A percentile compares a stretch with the other conserved stretches of the same genome.
Evolutionary conservation across 805 yeast species (phyloP).

Genomic region (Yamadazyma tumulicola): DNA sequence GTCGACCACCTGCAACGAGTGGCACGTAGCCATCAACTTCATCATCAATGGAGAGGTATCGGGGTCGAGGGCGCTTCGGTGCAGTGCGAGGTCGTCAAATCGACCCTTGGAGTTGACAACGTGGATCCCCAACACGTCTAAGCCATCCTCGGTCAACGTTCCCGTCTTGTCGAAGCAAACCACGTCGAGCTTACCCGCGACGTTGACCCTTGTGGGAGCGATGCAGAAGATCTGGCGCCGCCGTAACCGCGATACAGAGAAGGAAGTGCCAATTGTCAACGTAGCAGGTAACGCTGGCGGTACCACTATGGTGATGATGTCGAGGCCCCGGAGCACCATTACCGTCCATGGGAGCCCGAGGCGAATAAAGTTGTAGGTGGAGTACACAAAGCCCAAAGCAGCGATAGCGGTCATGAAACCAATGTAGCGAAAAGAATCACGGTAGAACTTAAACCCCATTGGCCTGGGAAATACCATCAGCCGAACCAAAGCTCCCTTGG

Average conservation of each 20-base stretch:
- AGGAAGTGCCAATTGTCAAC: constrained; percentile 91
- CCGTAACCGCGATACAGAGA: constrained; percentile 77
- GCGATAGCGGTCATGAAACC: constrained; percentile 93
- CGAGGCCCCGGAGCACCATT: constrained; percentile 86
- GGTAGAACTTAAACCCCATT: constrained; percentile 85
- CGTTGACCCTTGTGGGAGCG: constrained; percentile 89
- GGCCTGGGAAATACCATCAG: constrained; percentile 98
- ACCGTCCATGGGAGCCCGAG: constrained; percentile 66
- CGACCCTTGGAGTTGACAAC: constrained; percentile 40
- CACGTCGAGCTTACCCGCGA: constrained; percentile 92
- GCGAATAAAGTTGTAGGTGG: constrained; percentile 77
- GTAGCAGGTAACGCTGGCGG: constrained; percentile 99
- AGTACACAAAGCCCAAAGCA: constrained; percentile 72
- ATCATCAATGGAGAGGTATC: constrained; percentile 31
- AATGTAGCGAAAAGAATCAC: constrained; percentile 92
- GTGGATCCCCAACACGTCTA: constrained; percentile 71
- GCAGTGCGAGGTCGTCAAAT: constrained; percentile 29
- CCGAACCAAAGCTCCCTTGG: constrained; percentile 89
- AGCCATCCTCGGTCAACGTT: constrained; percentile 93
- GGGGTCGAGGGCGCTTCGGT: constrained; percentile 18
- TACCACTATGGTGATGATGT: constrained; percentile 91
- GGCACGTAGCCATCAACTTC: constrained; percentile 70
- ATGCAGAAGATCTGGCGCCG: constrained; percentile 72
- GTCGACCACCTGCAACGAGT: constrained; percentile 78
- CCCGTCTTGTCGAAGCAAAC: constrained; percentile 97